Conservation (phyloP, 2,329 filamentous ascomycete genomes). For the Aspergillus puulaauensis region DNA sequence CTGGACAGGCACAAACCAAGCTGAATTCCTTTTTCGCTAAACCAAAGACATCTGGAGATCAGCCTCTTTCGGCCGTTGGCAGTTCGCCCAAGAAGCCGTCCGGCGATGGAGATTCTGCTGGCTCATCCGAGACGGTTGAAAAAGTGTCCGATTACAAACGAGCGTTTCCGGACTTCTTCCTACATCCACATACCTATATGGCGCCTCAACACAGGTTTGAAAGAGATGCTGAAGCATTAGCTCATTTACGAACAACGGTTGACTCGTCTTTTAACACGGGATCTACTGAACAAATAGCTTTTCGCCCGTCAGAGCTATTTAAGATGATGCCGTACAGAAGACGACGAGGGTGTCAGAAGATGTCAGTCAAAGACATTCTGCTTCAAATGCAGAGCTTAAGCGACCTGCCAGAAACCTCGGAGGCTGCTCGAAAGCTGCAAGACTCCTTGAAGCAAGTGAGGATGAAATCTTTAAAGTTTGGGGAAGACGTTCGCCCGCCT, state of each 20-base stretch:
- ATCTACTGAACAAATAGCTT: slow-evolving; percentile 16
- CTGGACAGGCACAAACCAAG: slow-evolving; percentile 48
- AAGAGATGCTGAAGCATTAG: slow-evolving; percentile 58
- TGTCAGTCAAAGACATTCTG: slow-evolving; percentile 61
- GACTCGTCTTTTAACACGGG: slow-evolving; percentile 37
- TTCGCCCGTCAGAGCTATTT: slow-evolving; percentile 38
- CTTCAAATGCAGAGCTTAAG: slow-evolving; percentile 51
- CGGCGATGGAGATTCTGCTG: slow-evolving; percentile 9
- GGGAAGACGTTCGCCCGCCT: slow-evolving; percentile 62
- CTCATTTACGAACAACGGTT: slow-evolving; percentile 53
- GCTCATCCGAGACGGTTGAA: slow-evolving; percentile 21
- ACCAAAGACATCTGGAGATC: slow-evolving; percentile 33
- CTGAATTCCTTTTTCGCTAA: slow-evolving; percentile 52
- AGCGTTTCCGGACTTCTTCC: slow-evolving; percentile 76
- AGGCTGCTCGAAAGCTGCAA: slow-evolving; percentile 32
- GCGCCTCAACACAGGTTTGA: slow-evolving; percentile 58
- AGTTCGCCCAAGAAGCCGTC: slow-evolving; percentile 29
- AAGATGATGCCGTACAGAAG: slow-evolving; percentile 39
- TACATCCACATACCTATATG: slow-evolving; percentile 71
- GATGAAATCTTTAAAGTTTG: slow-evolving; percentile 60
- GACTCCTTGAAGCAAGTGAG: slow-evolving; percentile 49
- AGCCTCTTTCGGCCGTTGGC: slow-evolving; percentile 23
- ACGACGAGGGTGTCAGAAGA: slow-evolving; percentile 24
- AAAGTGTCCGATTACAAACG: slow-evolving; percentile 60
- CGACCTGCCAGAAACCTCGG: slow-evolving; percentile 28